phyloP scores from a whole-genome alignment of 352 stramenopile species.

The Globisporangium radiosum region DNA sequence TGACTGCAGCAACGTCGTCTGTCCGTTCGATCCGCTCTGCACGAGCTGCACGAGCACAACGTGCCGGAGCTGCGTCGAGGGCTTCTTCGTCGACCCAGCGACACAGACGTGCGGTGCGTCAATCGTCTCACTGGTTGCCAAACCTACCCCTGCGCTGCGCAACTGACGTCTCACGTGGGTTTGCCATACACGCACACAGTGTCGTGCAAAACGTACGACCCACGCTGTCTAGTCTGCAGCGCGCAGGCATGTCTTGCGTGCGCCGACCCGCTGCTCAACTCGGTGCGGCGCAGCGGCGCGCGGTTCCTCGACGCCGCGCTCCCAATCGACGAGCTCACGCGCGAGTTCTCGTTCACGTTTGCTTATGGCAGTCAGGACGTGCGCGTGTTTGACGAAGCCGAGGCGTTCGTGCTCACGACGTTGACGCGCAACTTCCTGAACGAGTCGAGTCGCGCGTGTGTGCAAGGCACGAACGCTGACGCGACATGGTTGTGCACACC shows the following conservation, averaged over 20 bases:
- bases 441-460: slow-evolving; percentile 45
- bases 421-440: slow-evolving; percentile 27
- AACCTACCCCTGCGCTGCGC: too few relatives aligned
- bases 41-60: slow-evolving; percentile 67
- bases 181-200: slow-evolving; percentile 18
- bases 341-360: slow-evolving; percentile 88
- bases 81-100: slow-evolving; percentile 75
- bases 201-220: slow-evolving; percentile 85
- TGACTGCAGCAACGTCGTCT: slow-evolving; percentile 78
- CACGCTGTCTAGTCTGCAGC: slow-evolving; percentile 87
- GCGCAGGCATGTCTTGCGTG: slow-evolving; percentile 77
- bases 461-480: slow-evolving; percentile 52
- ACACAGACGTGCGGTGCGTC: slow-evolving; percentile 59
- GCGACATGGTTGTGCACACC: slow-evolving; percentile 58
- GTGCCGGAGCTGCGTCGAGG: slow-evolving; percentile 84
- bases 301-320: slow-evolving; percentile 58
- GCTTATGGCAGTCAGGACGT: slow-evolving; percentile 88
- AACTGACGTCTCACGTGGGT: too few relatives aligned
- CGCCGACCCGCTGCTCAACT: slow-evolving; percentile 87
- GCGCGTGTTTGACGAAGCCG: slow-evolving; percentile 90
- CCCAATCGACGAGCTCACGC: slow-evolving; percentile 82
- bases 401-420: slow-evolving; percentile 56
- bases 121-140: too few relatives aligned
- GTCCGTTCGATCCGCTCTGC: slow-evolving; percentile 81
- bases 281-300: slow-evolving; percentile 84